A percentile compares a stretch with the other conserved stretches of the same genome.
These are phyloP conservation scores for Dalbergia cultrata DNA, from an alignment of 306 rosid species.

Conservation along the genomic window DNA sequence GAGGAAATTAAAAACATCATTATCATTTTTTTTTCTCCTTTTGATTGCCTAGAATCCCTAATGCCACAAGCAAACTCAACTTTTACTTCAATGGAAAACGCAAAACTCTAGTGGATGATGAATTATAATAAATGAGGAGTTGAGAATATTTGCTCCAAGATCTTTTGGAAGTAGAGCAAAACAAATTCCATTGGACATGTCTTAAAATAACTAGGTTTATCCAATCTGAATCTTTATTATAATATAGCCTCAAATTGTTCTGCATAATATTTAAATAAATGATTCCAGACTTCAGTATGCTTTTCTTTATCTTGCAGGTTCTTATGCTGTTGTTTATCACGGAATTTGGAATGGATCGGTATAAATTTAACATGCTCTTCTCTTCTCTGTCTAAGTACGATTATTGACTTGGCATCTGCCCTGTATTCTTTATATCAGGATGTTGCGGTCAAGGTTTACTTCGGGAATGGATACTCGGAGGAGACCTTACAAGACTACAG, in stretches of 20 bases:
- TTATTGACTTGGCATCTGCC: slow-evolving; percentile 31
- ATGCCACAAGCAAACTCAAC: slow-evolving; percentile 17
- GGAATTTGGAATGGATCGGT: slow-evolving; percentile 92
- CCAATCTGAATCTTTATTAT: slow-evolving; percentile 20
- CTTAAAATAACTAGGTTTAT: slow-evolving; percentile 32
- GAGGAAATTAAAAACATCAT: slow-evolving; percentile 1
- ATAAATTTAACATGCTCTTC: slow-evolving; percentile 39
- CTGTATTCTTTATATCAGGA: slow-evolving; percentile 55
- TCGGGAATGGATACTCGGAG: slow-evolving; percentile 60
- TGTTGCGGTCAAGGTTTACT: slow-evolving; percentile 78
- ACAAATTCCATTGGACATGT: neutral
- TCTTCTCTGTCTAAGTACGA: slow-evolving; percentile 12
- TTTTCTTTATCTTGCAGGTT: slow-evolving; percentile 60
- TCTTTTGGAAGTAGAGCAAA: slow-evolving; percentile 25
- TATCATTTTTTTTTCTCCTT: neutral
- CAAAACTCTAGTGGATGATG: slow-evolving; percentile 16
- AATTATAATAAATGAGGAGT: slow-evolving; percentile 6
- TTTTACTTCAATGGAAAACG: slow-evolving; percentile 1
- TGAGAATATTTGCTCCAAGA: slow-evolving; percentile 34
- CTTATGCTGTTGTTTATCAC: slow-evolving; percentile 70
- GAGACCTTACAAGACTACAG: slow-evolving; percentile 61
- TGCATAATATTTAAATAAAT: slow-evolving; percentile 4
- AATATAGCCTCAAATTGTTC: slow-evolving; percentile 11
- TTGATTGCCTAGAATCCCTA: slow-evolving; percentile 22
- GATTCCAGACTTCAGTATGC: neutral